Conservation (phyloP, 2,329 filamentous ascomycete species). For the Fusarium sacchari region DNA sequence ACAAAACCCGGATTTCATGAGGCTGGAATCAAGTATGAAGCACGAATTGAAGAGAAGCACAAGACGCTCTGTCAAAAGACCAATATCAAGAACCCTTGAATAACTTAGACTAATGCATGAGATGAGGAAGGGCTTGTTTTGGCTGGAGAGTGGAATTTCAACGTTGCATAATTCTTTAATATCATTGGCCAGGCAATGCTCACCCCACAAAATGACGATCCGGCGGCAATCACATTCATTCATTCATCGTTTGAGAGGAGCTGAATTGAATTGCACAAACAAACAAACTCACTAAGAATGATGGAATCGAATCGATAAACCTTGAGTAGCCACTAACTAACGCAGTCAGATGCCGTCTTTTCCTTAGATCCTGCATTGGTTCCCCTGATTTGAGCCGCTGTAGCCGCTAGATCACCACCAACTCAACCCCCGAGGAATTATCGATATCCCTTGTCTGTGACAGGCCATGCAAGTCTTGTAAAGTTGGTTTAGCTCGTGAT, state of each 20-base stretch:
- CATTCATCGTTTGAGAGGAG: not conserved
- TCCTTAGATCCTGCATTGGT: not conserved
- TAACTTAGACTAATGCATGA: too few species aligned
- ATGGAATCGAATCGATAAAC: not conserved
- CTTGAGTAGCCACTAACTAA: not conserved
- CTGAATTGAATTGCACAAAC: not conserved
- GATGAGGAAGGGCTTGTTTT: constrained; percentile 2
- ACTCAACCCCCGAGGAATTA: not conserved
- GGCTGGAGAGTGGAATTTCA: not conserved
- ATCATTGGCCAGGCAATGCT: not conserved
- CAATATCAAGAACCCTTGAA: not conserved
- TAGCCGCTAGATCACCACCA: constrained; percentile 1
- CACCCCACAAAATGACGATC: not conserved
- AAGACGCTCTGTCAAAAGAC: not conserved
- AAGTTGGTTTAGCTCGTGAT: constrained; percentile 19
- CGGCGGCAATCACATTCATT: too few species aligned
- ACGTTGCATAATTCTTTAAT: not conserved
- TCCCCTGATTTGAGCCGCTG: constrained; percentile 1
- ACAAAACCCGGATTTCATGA: not conserved
- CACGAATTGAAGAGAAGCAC: not conserved
- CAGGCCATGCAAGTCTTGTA: not conserved
- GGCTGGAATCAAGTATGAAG: not conserved
- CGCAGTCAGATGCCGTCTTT: not conserved
- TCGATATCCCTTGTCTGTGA: constrained; percentile 10
- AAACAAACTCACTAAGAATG: not conserved